phyloP scores from a whole-genome alignment of 495 filamentous ascomycete species.

The Penicillium simplicissimum region DNA sequence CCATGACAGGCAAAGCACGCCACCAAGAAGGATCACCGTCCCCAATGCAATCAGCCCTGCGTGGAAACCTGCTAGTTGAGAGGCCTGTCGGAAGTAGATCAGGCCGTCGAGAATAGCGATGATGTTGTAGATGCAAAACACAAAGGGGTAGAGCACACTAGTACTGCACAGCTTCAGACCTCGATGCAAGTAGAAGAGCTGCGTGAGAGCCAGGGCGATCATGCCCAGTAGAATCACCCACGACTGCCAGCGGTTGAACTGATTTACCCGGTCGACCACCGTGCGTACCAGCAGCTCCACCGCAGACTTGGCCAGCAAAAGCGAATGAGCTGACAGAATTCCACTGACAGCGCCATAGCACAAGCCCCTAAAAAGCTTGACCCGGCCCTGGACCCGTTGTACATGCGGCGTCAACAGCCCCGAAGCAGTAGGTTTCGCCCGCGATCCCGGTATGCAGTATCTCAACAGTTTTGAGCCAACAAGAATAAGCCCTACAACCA shows the following conservation, averaged over 20 bases:
- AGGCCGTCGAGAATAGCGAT: conserved; percentile 96
- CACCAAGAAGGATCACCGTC: conserved; percentile 79
- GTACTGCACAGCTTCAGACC: conserved; percentile 94
- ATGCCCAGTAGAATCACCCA: conserved; percentile 91
- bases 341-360: conserved; percentile 88
- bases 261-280: conserved; percentile 80
- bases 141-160: conserved; percentile 93
- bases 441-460: conserved; percentile 43
- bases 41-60: conserved; percentile 85
- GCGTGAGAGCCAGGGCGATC: conserved; percentile 77
- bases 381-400: conserved; percentile 42
- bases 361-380: conserved; percentile 84
- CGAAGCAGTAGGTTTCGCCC: conserved; percentile 32
- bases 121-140: conserved; percentile 99
- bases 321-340: conserved; percentile 87
- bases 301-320: conserved; percentile 93
- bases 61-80: conserved; percentile 70
- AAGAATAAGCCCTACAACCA: conserved; percentile 70
- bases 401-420: conserved; percentile 48
- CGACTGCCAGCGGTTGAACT: conserved; percentile 96
- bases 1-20: conserved; percentile 93
- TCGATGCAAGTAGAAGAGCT: conserved; percentile 93
- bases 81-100: conserved; percentile 92
- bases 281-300: conserved; percentile 96
- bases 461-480: conserved; percentile 59